Conservation (phyloP, 1,284 basidiomycete genomes). For the Xanthoconium separans region DNA sequence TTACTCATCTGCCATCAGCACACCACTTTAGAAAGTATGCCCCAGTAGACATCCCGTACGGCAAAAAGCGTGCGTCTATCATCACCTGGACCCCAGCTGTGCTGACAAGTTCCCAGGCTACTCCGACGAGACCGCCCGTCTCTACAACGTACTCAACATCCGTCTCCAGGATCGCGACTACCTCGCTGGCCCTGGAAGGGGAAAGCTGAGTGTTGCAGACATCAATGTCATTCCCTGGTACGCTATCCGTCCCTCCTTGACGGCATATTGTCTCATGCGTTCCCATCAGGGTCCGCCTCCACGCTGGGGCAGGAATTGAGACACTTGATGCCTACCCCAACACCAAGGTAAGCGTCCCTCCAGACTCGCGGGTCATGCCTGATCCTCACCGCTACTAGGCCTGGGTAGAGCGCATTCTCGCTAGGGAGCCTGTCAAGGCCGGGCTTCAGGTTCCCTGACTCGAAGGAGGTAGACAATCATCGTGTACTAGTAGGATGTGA, state of each 20-base stretch:
- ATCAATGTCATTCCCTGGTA: slow-evolving; percentile 39
- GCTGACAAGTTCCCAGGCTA: slow-evolving; percentile 38
- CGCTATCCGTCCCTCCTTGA: background rate
- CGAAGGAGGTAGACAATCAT: background rate
- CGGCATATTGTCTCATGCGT: slow-evolving; percentile 10
- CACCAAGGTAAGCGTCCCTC: slow-evolving; percentile 30
- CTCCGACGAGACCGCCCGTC: slow-evolving; percentile 49
- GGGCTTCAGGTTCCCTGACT: slow-evolving; percentile 20
- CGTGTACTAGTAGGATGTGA: background rate
- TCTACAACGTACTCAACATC: slow-evolving; percentile 54
- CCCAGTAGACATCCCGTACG: slow-evolving; percentile 41
- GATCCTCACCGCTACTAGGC: slow-evolving; percentile 18
- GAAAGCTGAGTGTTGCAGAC: slow-evolving; percentile 48
- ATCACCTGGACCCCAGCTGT: background rate
- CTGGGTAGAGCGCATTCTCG: slow-evolving; percentile 30
- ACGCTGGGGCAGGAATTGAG: slow-evolving; percentile 38
- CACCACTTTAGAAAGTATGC: slow-evolving; percentile 38
- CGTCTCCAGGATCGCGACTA: slow-evolving; percentile 44
- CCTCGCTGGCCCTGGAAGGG: slow-evolving; percentile 50
- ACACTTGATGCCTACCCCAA: slow-evolving; percentile 42
- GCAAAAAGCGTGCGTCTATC: slow-evolving; percentile 31
- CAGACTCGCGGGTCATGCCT: background rate
- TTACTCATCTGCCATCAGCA: slow-evolving; percentile 21
- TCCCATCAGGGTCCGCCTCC: slow-evolving; percentile 39
- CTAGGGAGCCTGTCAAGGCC: slow-evolving; percentile 19